Percentiles rank a stretch among this genome's conserved stretches.
Conservation (phyloP, 306 rosid species). For the Lotus japonicus region DNA sequence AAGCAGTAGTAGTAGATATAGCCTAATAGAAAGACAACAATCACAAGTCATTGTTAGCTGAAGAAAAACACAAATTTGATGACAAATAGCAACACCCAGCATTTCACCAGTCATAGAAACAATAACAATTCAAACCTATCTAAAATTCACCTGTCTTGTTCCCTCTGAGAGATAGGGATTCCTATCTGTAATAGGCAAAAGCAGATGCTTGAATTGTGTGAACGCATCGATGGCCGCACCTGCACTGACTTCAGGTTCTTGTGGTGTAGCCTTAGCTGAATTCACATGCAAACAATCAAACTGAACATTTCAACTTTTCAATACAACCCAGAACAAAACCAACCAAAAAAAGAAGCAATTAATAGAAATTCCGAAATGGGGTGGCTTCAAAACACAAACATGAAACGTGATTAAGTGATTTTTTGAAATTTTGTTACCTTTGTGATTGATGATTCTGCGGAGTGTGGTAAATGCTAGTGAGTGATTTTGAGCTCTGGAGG, state of each 20-base stretch:
- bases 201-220: slow-evolving; percentile 70
- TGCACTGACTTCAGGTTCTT: slow-evolving; percentile 50
- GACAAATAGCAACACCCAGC: neutral
- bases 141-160: slow-evolving; percentile 52
- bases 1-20: slow-evolving; percentile 64
- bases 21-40: slow-evolving; percentile 39
- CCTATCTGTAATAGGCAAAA: slow-evolving; percentile 80
- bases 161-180: slow-evolving; percentile 85
- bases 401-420: neutral
- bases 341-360: neutral
- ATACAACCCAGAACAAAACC: neutral
- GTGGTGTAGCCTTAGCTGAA: slow-evolving; percentile 52
- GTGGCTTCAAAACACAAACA: neutral
- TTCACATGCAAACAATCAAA: neutral
- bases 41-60: slow-evolving; percentile 6
- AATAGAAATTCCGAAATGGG: neutral
- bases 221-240: slow-evolving; percentile 52
- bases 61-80: neutral
- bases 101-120: neutral
- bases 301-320: neutral
- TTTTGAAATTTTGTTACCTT: neutral
- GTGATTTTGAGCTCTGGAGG: slow-evolving; percentile 27
- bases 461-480: slow-evolving; percentile 24
- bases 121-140: neutral
- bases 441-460: slow-evolving; percentile 21